Evolutionary conservation across 2,329 filamentous ascomycete genomes (phyloP).

Genomic region (Colletotrichum tabaci): DNA sequence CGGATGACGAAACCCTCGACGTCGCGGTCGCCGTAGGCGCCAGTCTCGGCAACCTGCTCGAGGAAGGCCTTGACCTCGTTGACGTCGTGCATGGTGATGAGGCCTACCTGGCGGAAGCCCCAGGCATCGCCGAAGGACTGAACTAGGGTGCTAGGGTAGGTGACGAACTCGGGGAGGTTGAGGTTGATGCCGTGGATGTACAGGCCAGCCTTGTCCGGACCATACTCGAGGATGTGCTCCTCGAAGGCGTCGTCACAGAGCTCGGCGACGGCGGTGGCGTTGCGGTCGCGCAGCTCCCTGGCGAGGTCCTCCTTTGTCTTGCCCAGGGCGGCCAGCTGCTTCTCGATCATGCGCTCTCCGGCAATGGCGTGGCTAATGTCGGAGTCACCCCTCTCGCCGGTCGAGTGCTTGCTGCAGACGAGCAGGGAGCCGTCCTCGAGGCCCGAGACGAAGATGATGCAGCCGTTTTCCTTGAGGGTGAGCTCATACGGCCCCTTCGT

Average conservation of each 20-base stretch:
- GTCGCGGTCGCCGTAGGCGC: constrained; percentile 90
- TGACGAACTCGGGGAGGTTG: constrained; percentile 92
- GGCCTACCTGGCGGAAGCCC: constrained; percentile 93
- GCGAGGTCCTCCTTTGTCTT: constrained; percentile 87
- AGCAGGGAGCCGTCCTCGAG: constrained; percentile 90
- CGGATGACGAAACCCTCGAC: constrained; percentile 98
- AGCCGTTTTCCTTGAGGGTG: constrained; percentile 99
- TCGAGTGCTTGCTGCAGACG: constrained; percentile 99
- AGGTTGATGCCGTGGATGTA: constrained; percentile 98
- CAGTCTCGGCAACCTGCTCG: constrained; percentile 87
- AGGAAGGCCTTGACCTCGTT: constrained; percentile 83
- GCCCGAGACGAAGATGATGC: constrained; percentile 97
- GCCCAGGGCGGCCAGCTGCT: constrained; percentile 82
- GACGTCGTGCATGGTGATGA: constrained; percentile 83
- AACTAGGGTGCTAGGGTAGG: constrained; percentile 86
- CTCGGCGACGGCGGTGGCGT: constrained; percentile 95
- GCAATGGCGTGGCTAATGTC: constrained; percentile 86
- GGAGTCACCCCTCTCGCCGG: constrained; percentile 80
- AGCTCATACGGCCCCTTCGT: constrained; percentile 94
- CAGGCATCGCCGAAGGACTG: constrained; percentile 91
- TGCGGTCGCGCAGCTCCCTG: constrained; percentile 80
- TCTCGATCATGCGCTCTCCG: constrained; percentile 86
- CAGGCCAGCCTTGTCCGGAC: constrained; percentile 84
- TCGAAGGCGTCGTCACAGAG: constrained; percentile 97
- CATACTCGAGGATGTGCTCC: constrained; percentile 95